Evolutionary conservation across 2,329 filamentous ascomycete species (phyloP).

Genomic region (Trichoderma koningii): DNA sequence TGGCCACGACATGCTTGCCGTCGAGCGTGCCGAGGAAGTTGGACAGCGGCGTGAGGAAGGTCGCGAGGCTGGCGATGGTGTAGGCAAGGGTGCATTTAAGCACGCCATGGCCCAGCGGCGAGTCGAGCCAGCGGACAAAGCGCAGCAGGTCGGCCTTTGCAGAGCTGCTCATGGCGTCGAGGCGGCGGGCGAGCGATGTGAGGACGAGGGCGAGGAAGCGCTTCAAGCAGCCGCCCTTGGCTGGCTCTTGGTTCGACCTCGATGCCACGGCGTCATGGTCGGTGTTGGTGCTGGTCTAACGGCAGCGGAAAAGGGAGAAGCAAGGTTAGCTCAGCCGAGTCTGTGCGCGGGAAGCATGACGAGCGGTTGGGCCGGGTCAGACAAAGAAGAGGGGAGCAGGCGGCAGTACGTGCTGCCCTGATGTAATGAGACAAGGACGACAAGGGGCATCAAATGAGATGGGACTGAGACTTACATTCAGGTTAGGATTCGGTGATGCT

Average conservation of each 20-base stretch:
- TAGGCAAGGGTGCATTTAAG: conserved; percentile 88
- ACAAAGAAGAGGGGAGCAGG: neutral
- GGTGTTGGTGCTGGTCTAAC: conserved; percentile 2
- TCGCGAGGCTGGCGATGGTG: conserved; percentile 76
- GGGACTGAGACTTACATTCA: neutral
- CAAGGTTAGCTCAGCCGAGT: conserved; percentile 13
- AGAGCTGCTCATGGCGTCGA: conserved; percentile 21
- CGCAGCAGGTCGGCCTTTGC: conserved; percentile 17
- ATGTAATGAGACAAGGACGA: neutral
- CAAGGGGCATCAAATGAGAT: neutral
- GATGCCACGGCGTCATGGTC: conserved; percentile 14
- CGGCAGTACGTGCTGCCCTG: neutral
- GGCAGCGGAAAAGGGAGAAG: neutral
- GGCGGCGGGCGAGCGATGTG: conserved; percentile 9
- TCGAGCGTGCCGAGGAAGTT: conserved; percentile 76
- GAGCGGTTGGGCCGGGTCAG: neutral
- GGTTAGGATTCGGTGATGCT: neutral
- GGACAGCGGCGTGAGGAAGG: conserved; percentile 72
- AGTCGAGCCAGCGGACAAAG: conserved; percentile 56
- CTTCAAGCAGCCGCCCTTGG: conserved; percentile 14
- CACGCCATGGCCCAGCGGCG: conserved; percentile 71
- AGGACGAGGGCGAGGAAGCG: conserved; percentile 9
- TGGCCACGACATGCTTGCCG: conserved; percentile 87
- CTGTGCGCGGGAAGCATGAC: conserved; percentile 8
- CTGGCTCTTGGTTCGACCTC: conserved; percentile 1